These are phyloP conservation scores for Umbelopsis sp. DNA, from an alignment of 192 early-diverging fungal species.

Conservation along the genomic window DNA sequence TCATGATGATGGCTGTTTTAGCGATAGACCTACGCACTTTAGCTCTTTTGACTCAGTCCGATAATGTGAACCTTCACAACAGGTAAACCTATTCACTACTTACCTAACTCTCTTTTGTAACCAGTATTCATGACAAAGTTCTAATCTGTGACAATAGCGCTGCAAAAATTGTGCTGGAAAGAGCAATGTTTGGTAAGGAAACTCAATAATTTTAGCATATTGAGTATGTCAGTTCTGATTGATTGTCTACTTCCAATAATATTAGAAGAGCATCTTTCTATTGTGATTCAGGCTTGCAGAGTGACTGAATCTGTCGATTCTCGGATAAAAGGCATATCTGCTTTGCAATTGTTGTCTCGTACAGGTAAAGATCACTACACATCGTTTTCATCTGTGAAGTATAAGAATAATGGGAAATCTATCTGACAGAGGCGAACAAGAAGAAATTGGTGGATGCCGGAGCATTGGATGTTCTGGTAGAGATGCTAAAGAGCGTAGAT, in stretches of 20 bases:
- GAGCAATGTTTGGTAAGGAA: constrained; percentile 68
- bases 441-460: constrained; percentile 56
- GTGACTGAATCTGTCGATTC: constrained; percentile 48
- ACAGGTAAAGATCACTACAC: constrained; percentile 46
- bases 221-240: not conserved
- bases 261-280: constrained; percentile 55
- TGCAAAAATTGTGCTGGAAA: constrained; percentile 70
- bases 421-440: constrained; percentile 59
- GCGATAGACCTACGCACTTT: constrained; percentile 53
- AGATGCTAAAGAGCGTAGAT: constrained; percentile 53
- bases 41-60: constrained; percentile 48
- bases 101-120: not conserved
- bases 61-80: constrained; percentile 51
- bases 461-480: constrained; percentile 59
- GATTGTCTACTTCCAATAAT: not conserved
- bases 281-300: constrained; percentile 58
- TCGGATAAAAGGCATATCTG: constrained; percentile 60
- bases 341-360: constrained; percentile 68
- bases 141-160: constrained; percentile 48
- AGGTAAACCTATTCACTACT: constrained; percentile 40
- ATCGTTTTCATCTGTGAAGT: not conserved
- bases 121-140: not conserved
- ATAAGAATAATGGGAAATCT: constrained; percentile 13
- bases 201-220: not conserved
- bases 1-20: constrained; percentile 18